These are phyloP conservation scores for Oxyria digyna DNA, from an alignment of 148 eudicot genomes.

Conservation along the genomic window DNA sequence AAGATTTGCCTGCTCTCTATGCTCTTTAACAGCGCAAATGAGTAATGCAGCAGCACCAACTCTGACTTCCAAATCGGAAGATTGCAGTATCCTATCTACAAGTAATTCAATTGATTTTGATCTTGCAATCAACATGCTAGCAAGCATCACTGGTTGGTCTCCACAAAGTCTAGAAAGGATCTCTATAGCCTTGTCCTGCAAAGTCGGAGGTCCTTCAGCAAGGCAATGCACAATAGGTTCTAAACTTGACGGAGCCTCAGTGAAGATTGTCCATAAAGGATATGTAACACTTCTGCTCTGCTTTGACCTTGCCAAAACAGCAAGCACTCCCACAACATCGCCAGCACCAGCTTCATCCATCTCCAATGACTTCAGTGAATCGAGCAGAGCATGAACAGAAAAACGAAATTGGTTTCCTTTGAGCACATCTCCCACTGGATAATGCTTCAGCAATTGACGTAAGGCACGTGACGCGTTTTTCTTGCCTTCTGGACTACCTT, in stretches of 20 bases:
- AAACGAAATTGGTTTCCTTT: constrained; percentile 47
- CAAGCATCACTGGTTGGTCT: constrained; percentile 46
- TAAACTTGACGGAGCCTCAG: constrained; percentile 50
- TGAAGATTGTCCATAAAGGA: constrained; percentile 41
- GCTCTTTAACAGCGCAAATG: constrained; percentile 58
- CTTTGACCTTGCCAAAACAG: constrained; percentile 48
- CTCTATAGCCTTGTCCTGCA: constrained; percentile 62
- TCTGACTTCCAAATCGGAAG: constrained; percentile 55
- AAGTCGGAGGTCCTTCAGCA: constrained; percentile 48
- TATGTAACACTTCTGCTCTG: constrained; percentile 29
- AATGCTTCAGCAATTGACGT: constrained; percentile 51
- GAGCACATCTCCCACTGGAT: constrained; percentile 54
- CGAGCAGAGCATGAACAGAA: constrained; percentile 54
- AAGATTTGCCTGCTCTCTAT: constrained; percentile 31
- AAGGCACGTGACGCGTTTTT: constrained; percentile 60
- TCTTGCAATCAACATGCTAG: constrained; percentile 39
- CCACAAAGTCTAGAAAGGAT: constrained; percentile 63
- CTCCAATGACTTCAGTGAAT: constrained; percentile 46
- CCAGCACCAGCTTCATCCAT: constrained; percentile 38
- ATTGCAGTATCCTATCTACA: constrained; percentile 47
- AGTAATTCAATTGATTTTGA: constrained; percentile 43
- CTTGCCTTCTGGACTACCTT: constrained; percentile 68
- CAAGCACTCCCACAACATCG: constrained; percentile 59
- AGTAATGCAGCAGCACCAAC: constrained; percentile 61
- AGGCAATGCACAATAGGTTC: constrained; percentile 53